Base-by-base conservation (phyloP, 2,329 filamentous ascomycete genomes). In the Hypoxylon sp. region DNA sequence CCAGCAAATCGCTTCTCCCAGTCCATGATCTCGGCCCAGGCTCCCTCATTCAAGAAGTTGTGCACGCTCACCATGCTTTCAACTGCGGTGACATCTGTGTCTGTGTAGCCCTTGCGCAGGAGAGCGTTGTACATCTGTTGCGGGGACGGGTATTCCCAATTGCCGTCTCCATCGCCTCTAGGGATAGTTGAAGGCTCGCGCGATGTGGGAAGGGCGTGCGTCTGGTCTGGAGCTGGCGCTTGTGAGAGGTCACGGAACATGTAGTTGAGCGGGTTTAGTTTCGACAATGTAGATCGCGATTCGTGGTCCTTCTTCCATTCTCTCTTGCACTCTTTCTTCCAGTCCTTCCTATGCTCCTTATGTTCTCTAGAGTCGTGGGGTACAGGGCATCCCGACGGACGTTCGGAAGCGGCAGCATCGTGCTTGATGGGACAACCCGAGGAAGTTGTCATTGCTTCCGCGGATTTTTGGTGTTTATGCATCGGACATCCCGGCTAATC, bases 81-180 rank as follows among this genome's bases (percentile, higher is more conserved):
- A 13, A 99, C 94, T 2, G 94, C 94, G 19, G 95, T 96, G 60
- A 93, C 88, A 62, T 97, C 94, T 0, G 96, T 98, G 79, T 98
- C 94, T 0, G 92, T 94, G 81, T 98, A 96, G 65, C 96, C 96
- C 82, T 99, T 99, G 71, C 96, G 91, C 68, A 98, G 84, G 82
- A 99, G 91, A 6, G 96, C 96, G 77, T 99, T 98, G 86, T 98
- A 99, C 96, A 99, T 99, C 81, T 99, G 96, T 83, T 99, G 96
- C 0, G 96, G 95, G 0, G 94, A 98, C 0, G 96, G 96, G 78
- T 99, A 99, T 81, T 98, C 96, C 96, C 96, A 99, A 76, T 93
- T 97, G 51, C 90, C 88, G 57, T 90, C 86, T 52, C 89, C 87
- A 66, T 92, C 89, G 75, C 92, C 93, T 73, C 92, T 92, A n/a